These are phyloP conservation scores for Moricandia moricandioides DNA, from an alignment of 345 rosid species.

Conservation along the genomic window DNA sequence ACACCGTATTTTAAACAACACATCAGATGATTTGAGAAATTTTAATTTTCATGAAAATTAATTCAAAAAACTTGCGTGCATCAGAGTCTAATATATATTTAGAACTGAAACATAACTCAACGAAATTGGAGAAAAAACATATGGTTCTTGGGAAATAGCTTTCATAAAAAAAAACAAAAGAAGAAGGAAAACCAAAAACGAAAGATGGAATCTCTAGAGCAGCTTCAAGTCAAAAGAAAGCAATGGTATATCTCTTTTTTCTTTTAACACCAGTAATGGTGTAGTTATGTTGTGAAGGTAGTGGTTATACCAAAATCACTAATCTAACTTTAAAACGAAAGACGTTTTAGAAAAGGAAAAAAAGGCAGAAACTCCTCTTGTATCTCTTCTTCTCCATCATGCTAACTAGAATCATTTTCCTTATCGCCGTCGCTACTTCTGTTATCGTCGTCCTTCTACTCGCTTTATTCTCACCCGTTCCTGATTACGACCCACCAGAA, in stretches of 20 bases:
- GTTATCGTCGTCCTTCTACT: slow-evolving; percentile 52
- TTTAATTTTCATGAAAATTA: too few relatives aligned
- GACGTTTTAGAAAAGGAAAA: not conserved
- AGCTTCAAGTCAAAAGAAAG: not conserved
- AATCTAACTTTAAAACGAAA: slow-evolving; percentile 26
- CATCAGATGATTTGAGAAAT: too few relatives aligned
- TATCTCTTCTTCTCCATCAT: slow-evolving; percentile 35
- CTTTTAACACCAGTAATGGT: not conserved
- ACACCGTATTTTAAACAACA: too few relatives aligned
- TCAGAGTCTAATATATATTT: too few relatives aligned
- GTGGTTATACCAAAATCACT: slow-evolving; percentile 25
- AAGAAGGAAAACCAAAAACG: not conserved
- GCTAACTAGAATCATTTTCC: slow-evolving; percentile 61
- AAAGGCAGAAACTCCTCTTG: not conserved
- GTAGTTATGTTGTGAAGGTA: slow-evolving; percentile 25
- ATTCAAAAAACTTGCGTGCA: too few relatives aligned
- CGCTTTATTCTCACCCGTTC: slow-evolving; percentile 54
- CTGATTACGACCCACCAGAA: slow-evolving; percentile 31
- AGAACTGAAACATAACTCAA: too few relatives aligned
- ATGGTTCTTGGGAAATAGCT: too few relatives aligned
- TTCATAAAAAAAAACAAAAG: too few relatives aligned
- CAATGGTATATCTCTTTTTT: not conserved
- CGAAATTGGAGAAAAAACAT: too few relatives aligned
- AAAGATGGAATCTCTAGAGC: not conserved
- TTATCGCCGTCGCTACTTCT: slow-evolving; percentile 49